Conservation (phyloP, 2,329 filamentous ascomycete genomes). For the Stagonosporopsis chrysanthemi region DNA sequence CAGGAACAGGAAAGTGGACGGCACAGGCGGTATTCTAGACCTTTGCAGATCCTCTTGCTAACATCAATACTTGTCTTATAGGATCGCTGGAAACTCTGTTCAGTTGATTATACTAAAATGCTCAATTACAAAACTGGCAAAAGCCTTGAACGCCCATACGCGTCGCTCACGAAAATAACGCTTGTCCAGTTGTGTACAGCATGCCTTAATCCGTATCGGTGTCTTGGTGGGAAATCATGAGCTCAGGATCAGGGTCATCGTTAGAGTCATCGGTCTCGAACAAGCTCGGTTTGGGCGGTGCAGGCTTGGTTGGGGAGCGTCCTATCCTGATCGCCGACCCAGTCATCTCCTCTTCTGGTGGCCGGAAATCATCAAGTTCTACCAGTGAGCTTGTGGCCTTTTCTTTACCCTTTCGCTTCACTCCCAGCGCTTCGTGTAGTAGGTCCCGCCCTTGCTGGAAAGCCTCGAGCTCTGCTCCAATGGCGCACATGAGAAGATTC, state of each 20-base stretch:
- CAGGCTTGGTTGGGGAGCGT: constrained; percentile 41
- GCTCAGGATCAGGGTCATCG: constrained; percentile 56
- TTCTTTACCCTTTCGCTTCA: constrained; percentile 39
- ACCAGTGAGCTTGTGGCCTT: constrained; percentile 33
- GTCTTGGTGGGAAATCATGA: constrained; percentile 58
- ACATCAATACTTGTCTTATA: neutral
- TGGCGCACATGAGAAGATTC: constrained; percentile 77
- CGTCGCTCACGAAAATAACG: neutral
- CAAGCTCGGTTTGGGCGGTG: constrained; percentile 35
- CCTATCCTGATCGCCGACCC: constrained; percentile 42
- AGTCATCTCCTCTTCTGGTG: constrained; percentile 41
- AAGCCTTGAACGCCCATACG: neutral
- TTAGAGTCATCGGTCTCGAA: constrained; percentile 55
- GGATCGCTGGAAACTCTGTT: neutral
- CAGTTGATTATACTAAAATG: neutral
- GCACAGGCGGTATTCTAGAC: neutral
- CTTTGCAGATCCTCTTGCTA: neutral
- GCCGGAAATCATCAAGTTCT: constrained; percentile 27
- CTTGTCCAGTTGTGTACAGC: neutral
- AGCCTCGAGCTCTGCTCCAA: constrained; percentile 76
- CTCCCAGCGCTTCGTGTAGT: constrained; percentile 54
- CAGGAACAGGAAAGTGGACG: constrained; percentile 9
- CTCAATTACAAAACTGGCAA: neutral
- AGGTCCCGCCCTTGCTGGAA: constrained; percentile 68
- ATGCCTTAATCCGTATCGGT: constrained; percentile 45